These are phyloP conservation scores for Colletotrichum lupini DNA, from an alignment of 2,329 filamentous ascomycete genomes.

Conservation along the genomic window DNA sequence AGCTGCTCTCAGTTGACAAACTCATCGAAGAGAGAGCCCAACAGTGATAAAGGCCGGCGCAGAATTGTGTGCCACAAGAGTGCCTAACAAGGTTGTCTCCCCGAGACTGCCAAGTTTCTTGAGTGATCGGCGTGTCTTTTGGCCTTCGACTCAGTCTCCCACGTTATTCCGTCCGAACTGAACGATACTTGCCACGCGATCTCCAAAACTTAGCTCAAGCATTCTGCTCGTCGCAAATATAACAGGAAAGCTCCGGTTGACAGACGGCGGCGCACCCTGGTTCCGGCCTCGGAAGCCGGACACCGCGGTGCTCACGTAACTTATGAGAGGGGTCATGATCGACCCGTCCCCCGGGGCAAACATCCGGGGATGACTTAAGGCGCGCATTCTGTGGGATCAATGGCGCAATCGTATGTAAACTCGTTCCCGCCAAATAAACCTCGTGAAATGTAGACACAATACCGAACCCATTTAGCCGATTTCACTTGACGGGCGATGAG, in stretches of 20 bases:
- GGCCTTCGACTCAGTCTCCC: background rate
- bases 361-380: background rate
- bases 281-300: background rate
- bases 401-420: background rate
- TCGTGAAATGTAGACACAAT: too few species aligned
- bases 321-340: background rate
- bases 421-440: too few species aligned
- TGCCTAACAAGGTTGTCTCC: background rate
- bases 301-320: background rate
- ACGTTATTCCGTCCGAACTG: background rate
- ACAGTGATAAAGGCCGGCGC: background rate
- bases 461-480: too few species aligned
- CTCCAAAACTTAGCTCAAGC: background rate
- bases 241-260: background rate
- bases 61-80: background rate
- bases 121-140: background rate
- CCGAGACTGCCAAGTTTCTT: background rate
- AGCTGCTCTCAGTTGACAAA: background rate
- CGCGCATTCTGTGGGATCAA: background rate
- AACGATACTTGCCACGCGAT: background rate
- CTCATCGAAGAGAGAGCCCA: background rate
- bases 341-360: background rate
- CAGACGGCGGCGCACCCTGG: background rate
- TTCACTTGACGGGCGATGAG: slow-evolving; percentile 3
- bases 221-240: background rate